Conservation (phyloP, 2,329 filamentous ascomycete genomes). For the Fusarium musae region DNA sequence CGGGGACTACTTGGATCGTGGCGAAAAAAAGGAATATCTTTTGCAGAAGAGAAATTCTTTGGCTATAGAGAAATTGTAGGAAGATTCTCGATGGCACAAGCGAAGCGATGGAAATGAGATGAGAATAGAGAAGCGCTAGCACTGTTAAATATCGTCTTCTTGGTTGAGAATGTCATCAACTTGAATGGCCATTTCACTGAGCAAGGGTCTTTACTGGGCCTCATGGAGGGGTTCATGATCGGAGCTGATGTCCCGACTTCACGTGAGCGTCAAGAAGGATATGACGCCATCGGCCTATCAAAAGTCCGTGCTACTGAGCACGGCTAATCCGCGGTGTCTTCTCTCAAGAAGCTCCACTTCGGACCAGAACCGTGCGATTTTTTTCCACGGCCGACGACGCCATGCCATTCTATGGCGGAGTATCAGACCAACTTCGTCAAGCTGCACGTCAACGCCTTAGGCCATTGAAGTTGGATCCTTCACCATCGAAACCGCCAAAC, state of each 20-base stretch:
- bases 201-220: not conserved
- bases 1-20: constrained; percentile 11
- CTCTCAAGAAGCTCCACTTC: constrained; percentile 18
- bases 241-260: not conserved
- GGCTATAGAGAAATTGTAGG: not conserved
- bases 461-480: constrained; percentile 37
- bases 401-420: constrained; percentile 45
- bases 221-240: constrained; percentile 20
- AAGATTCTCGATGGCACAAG: not conserved
- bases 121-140: not conserved
- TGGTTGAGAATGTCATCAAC: not conserved
- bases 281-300: constrained; percentile 42
- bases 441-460: constrained; percentile 17
- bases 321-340: constrained; percentile 37
- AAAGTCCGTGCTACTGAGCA: constrained; percentile 25
- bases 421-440: constrained; percentile 43
- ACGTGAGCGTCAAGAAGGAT: not conserved
- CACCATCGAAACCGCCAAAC: constrained; percentile 22
- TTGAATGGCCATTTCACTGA: not conserved
- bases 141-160: not conserved
- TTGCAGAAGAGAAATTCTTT: not conserved
- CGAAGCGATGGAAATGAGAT: not conserved
- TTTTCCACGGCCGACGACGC: constrained; percentile 38
- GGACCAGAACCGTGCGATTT: constrained; percentile 39
- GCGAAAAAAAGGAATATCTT: constrained; percentile 18